Conservation (phyloP, 2,329 filamentous ascomycete genomes). For the Bipolaris sorokiniana region DNA sequence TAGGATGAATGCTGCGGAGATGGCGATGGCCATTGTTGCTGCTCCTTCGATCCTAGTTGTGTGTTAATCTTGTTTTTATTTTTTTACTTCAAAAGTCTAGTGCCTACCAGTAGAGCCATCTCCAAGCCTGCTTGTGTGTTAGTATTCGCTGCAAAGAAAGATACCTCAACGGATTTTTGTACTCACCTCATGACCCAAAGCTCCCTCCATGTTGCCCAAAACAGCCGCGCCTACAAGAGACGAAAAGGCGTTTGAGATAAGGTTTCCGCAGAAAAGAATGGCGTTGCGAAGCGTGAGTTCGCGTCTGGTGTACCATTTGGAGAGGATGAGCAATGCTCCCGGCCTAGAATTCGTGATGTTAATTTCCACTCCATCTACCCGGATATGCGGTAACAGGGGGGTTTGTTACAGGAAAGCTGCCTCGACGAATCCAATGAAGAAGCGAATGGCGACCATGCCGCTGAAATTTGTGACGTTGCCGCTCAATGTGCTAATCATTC, state of each 20-base stretch:
- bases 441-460: conserved; percentile 48
- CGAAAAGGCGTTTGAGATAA: conserved; percentile 54
- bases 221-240: conserved; percentile 54
- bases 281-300: conserved; percentile 50
- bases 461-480: conserved; percentile 42
- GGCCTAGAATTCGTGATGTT: conserved; percentile 43
- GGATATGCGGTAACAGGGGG: neutral
- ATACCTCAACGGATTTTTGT: too few species aligned
- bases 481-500: conserved; percentile 47
- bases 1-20: conserved; percentile 40
- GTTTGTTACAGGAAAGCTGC: conserved; percentile 55
- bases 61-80: neutral
- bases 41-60: conserved; percentile 45
- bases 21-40: conserved; percentile 42
- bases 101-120: conserved; percentile 44
- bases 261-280: conserved; percentile 52
- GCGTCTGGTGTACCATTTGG: conserved; percentile 70
- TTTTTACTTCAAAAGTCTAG: neutral
- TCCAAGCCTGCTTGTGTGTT: conserved; percentile 39
- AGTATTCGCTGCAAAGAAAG: neutral
- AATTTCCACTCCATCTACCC: neutral
- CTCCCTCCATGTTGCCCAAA: conserved; percentile 47
- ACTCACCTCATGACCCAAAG: conserved; percentile 34
- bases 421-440: conserved; percentile 49
- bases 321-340: conserved; percentile 67